Evolutionary conservation across 352 stramenopile genomes (phyloP).

Genomic region (Pythium volutum): DNA sequence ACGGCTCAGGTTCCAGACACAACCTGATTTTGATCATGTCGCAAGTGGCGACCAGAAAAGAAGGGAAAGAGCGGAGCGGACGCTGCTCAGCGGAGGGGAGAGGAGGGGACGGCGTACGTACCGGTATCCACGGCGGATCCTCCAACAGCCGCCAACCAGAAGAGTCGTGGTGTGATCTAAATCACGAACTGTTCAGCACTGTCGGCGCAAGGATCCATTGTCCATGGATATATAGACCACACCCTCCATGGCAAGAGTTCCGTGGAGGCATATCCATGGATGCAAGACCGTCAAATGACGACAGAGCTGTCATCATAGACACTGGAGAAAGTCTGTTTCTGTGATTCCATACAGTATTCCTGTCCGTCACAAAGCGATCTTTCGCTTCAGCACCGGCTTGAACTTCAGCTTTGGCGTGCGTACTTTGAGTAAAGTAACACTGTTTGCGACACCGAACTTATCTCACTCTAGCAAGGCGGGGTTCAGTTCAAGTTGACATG

Average conservation of each 20-base stretch:
- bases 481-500: neutral
- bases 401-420: neutral
- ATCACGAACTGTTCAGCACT: no score
- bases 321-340: conserved; percentile 3
- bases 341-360: neutral
- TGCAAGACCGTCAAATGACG: neutral
- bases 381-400: neutral
- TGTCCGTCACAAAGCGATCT: neutral
- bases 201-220: no score
- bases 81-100: neutral
- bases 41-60: no score
- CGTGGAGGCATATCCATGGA: neutral
- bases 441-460: neutral
- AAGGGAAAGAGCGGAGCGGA: neutral
- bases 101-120: no score
- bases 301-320: neutral
- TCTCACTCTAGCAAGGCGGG: neutral
- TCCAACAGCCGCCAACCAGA: no score
- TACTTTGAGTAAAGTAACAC: no score
- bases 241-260: no score
- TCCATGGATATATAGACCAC: no score
- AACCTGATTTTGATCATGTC: no score
- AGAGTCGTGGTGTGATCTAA: neutral
- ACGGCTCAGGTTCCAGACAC: no score
- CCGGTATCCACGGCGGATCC: no score